Evolutionary conservation across 2,329 filamentous ascomycete species (phyloP).

Genomic region (Hypoxylon sp.): DNA sequence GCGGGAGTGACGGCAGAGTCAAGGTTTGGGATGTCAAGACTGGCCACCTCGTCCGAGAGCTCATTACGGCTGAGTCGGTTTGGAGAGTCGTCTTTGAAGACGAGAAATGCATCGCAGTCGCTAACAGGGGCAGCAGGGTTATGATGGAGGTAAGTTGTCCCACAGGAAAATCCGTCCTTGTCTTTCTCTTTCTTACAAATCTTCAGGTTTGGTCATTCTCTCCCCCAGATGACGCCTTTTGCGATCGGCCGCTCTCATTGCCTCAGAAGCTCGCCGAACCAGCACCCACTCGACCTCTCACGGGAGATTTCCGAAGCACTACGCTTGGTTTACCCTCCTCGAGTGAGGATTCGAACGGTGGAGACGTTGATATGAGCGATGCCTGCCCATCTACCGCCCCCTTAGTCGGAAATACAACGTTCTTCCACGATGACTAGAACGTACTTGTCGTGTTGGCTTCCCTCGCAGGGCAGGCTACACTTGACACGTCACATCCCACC

Average conservation of each 20-base stretch:
- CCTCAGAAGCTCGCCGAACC: slow-evolving; percentile 57
- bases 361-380: slow-evolving; percentile 65
- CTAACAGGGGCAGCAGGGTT: slow-evolving; percentile 81
- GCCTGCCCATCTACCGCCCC: slow-evolving; percentile 64
- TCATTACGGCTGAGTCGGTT: slow-evolving; percentile 91
- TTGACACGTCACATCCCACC: slow-evolving; percentile 1
- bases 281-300: slow-evolving; percentile 58
- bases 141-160: slow-evolving; percentile 87
- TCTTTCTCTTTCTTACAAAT: slow-evolving; percentile 15
- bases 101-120: slow-evolving; percentile 97
- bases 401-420: slow-evolving; percentile 56
- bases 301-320: slow-evolving; percentile 51
- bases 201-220: slow-evolving; percentile 91
- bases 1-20: slow-evolving; percentile 95
- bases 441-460: neutral
- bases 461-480: neutral
- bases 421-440: slow-evolving; percentile 58
- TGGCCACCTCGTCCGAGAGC: slow-evolving; percentile 86
- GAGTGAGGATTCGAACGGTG: slow-evolving; percentile 46
- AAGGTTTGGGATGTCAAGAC: slow-evolving; percentile 98
- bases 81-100: slow-evolving; percentile 99
- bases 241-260: slow-evolving; percentile 60
- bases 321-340: slow-evolving; percentile 34
- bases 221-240: slow-evolving; percentile 75
- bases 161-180: neutral